Evolutionary conservation across 1,284 basidiomycete species (phyloP).

Genomic region (Ustilago vetiveriae): DNA sequence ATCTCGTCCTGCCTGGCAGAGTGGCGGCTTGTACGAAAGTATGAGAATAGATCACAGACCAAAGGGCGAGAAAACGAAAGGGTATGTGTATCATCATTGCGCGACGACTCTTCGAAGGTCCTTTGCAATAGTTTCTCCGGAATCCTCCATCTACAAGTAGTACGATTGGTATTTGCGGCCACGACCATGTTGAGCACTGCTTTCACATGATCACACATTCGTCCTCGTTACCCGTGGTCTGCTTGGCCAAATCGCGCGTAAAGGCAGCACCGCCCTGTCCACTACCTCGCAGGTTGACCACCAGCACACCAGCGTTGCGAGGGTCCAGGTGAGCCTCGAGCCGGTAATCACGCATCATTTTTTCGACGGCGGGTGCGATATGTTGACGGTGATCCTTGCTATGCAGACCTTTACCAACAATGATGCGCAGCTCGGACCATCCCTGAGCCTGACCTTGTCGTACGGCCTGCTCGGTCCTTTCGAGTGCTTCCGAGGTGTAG

Average conservation of each 20-base stretch:
- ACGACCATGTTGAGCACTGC: too few relatives aligned
- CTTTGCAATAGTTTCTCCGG: too few relatives aligned
- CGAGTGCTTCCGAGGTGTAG: conserved; percentile 82
- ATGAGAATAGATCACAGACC: too few relatives aligned
- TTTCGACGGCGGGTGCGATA: conserved; percentile 91
- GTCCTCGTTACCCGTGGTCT: conserved; percentile 59
- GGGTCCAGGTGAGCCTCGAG: conserved; percentile 82
- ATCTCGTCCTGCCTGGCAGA: too few relatives aligned
- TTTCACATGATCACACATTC: conserved; percentile 46
- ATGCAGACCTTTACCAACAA: conserved; percentile 87
- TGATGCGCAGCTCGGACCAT: conserved; percentile 78
- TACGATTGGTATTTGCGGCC: too few relatives aligned
- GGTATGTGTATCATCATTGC: too few relatives aligned
- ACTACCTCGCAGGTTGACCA: conserved; percentile 77
- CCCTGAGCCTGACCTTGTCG: conserved; percentile 76
- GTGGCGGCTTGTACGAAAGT: too few relatives aligned
- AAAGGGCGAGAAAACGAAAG: too few relatives aligned
- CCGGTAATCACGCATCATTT: conserved; percentile 83
- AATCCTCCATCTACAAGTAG: too few relatives aligned
- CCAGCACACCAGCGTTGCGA: conserved; percentile 82
- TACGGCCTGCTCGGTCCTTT: conserved; percentile 72
- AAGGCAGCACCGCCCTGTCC: conserved; percentile 65
- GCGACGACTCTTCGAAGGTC: too few relatives aligned
- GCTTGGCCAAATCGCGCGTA: conserved; percentile 57
- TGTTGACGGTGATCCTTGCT: conserved; percentile 82